Evolutionary conservation across 306 rosid species (phyloP), one percentile per base, ranked within the genome.

Genomic region (Rosa persica): DNA sequence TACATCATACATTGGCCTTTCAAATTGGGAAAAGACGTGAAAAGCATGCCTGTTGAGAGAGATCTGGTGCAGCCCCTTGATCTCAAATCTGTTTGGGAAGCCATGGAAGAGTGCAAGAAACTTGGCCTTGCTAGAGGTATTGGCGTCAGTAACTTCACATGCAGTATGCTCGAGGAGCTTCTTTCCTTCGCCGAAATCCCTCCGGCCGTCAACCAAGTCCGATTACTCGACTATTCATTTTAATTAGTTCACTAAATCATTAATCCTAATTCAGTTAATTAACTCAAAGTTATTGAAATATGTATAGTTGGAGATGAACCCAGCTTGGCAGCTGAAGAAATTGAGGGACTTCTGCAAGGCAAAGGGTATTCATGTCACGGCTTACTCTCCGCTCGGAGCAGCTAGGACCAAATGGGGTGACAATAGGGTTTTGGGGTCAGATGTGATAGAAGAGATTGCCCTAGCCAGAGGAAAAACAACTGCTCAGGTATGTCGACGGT

Each of bases 121-220:
- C 86, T 92, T 27, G 97, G 97, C n/a, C 96, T 94, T 79, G 82
- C 98, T 13, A 94, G 89, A 82, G 90, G 85, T 64, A 90, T 94
- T 46, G 98, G 98, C 12, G 96, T 85, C 20, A 87, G 96, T 82
- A 94, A 94, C 83, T 92, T 94, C 94, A 89, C 98, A 8, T 22
- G 82, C 80, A 85, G 76, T 38, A 86, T 76, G 87, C 97, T 94
- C 65, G 62, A 94, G 12, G 78, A 88, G 6, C 84, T 92, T 55
- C 88, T 91, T 27, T 82, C 93, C 74, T 68, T 86, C 25, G 90
- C 97, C 12, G 67, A 82, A 82, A 89, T 90, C 68, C 89, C 91
- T 74, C 97, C 98, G 1, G 80, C 91, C 1, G 81, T 87, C 4
- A 90, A 93, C 75, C 98, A 93, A 80, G 98, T 90, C 70, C 67